phyloP scores from a whole-genome alignment of 805 yeast genomes.

The Jamesozyma jinghongensis region DNA sequence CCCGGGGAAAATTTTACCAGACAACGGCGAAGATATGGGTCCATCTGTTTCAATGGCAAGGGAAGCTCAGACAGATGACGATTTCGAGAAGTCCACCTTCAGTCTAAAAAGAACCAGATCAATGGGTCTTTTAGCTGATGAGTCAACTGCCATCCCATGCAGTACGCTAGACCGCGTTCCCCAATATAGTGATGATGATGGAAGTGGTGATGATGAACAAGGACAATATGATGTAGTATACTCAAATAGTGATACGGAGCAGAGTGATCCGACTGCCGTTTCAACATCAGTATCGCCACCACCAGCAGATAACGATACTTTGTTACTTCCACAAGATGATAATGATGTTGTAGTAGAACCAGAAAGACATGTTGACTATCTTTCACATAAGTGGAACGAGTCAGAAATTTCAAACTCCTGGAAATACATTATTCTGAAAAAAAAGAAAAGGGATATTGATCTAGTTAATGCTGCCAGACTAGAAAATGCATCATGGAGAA shows the following conservation, averaged over 20 bases:
- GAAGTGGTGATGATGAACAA: conserved; percentile 1
- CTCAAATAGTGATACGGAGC: conserved; percentile 1
- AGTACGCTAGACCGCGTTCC: not conserved
- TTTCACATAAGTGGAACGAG: conserved; percentile 94
- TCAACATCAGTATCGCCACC: conserved; percentile 32
- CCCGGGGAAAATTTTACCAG: not conserved
- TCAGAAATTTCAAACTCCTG: conserved; percentile 88
- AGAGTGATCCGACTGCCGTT: not conserved
- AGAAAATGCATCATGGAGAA: conserved; percentile 93
- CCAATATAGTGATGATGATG: conserved; percentile 8
- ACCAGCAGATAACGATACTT: conserved; percentile 23
- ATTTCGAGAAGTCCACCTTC: conserved; percentile 62
- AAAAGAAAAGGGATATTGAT: conserved; percentile 47
- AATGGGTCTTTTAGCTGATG: conserved; percentile 66
- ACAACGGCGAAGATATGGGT: conserved; percentile 29
- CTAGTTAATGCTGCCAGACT: conserved; percentile 74
- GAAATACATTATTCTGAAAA: conserved; percentile 79
- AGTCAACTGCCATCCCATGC: conserved; percentile 11
- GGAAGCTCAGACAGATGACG: conserved; percentile 61
- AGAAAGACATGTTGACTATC: conserved; percentile 83
- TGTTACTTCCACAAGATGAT: conserved; percentile 65
- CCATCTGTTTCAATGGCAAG: conserved; percentile 42
- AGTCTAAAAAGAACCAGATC: conserved; percentile 75
- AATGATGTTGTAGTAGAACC: conserved; percentile 74
- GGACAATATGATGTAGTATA: too few relatives aligned